Evolutionary conservation across 345 rosid genomes (phyloP).

Genomic region (Eucalyptus melliodora): DNA sequence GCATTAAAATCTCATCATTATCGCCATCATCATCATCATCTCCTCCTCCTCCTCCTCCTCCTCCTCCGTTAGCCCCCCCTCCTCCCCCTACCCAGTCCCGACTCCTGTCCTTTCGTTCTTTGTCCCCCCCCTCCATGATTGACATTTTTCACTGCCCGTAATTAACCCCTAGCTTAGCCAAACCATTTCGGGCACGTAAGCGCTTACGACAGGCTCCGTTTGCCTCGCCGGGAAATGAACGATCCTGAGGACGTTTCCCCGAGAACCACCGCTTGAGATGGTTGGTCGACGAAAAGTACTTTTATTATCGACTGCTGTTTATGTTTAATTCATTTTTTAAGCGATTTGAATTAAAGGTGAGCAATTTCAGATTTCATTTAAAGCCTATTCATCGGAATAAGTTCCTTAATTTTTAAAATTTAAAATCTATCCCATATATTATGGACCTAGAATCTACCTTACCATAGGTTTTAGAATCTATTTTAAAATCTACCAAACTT

Average conservation of each 20-base stretch:
- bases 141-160: neutral
- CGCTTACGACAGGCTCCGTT: neutral
- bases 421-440: accelerated
- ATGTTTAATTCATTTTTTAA: neutral
- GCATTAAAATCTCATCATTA: neutral
- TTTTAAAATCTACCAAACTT: accelerated
- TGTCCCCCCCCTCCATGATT: neutral
- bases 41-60: neutral
- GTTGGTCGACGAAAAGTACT: neutral
- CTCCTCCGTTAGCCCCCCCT: neutral
- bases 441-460: accelerated
- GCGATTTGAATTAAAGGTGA: accelerated
- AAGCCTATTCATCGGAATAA: accelerated
- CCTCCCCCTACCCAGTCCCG: neutral
- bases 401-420: accelerated
- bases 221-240: neutral
- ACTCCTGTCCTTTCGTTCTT: neutral
- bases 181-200: neutral
- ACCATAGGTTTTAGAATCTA: accelerated
- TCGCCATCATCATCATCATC: neutral
- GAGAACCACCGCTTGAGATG: neutral
- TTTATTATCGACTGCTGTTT: accelerated
- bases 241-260: neutral
- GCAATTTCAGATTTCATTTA: accelerated
- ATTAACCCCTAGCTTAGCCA: neutral